Conservation (phyloP, 768 basidiomycete species). For the Leccinum subtestaceum region DNA sequence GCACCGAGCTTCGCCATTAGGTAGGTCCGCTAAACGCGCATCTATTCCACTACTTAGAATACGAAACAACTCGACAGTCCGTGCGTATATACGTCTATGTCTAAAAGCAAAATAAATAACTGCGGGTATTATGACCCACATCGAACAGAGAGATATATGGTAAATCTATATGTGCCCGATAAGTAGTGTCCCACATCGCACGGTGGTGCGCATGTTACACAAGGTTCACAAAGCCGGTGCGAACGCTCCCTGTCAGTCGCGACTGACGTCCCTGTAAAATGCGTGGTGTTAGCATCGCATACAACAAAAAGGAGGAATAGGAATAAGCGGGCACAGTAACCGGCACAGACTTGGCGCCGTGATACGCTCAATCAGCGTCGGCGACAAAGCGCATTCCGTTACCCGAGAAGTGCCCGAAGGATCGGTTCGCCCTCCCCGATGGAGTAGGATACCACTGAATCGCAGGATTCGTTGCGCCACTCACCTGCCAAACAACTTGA, state of each 20-base stretch:
- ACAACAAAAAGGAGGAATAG: background rate
- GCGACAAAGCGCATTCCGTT: constrained; percentile 1
- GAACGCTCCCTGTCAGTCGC: constrained; percentile 22
- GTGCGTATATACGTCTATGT: background rate
- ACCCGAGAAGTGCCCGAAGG: background rate
- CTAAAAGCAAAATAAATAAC: background rate
- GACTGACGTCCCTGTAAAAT: constrained; percentile 32
- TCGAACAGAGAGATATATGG: background rate
- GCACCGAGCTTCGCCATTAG: too few relatives aligned
- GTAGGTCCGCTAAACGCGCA: background rate
- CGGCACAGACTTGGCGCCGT: background rate
- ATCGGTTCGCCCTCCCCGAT: background rate
- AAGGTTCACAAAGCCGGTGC: background rate
- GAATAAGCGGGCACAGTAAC: background rate
- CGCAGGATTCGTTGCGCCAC: constrained; percentile 29
- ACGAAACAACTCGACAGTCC: background rate
- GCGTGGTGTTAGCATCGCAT: constrained; percentile 13
- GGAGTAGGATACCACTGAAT: constrained; percentile 8
- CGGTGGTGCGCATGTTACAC: constrained; percentile 17
- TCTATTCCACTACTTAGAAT: background rate
- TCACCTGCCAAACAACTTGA: constrained; percentile 87
- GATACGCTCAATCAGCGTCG: constrained; percentile 14
- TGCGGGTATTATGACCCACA: background rate
- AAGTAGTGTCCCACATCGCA: constrained; percentile 10
- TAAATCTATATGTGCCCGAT: background rate